Conservation (phyloP, 75 land plant species). For the Ceratopteris richardii region DNA sequence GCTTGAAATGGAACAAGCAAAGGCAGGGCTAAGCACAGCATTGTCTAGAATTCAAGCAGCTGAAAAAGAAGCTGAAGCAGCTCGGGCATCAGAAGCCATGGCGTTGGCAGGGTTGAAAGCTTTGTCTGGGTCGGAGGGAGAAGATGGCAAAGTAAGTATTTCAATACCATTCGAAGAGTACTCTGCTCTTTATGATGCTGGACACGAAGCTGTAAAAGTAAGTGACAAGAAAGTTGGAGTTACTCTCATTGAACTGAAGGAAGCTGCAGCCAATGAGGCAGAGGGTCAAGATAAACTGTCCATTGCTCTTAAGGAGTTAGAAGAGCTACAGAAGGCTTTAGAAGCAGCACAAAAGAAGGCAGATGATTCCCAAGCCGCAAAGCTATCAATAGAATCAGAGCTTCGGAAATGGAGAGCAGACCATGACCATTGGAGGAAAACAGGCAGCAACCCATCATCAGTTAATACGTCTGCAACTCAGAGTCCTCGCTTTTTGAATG, state of each 20-base stretch:
- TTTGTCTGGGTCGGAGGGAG: conserved; percentile 8
- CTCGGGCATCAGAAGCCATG: conserved; percentile 46
- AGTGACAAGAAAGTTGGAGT: conserved; percentile 61
- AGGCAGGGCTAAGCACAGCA: conserved; percentile 27
- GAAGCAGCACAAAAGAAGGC: conserved; percentile 54
- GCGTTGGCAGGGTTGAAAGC: conserved; percentile 48
- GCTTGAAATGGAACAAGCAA: conserved; percentile 41
- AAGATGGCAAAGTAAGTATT: background rate
- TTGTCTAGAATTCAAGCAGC: conserved; percentile 45
- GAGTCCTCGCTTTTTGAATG: too few species aligned
- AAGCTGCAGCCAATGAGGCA: conserved; percentile 44
- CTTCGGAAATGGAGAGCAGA: conserved; percentile 28
- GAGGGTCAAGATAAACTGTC: conserved; percentile 41
- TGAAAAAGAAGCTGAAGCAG: conserved; percentile 53
- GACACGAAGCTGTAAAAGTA: conserved; percentile 33
- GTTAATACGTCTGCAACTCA: too few species aligned
- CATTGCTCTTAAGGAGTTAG: conserved; percentile 26
- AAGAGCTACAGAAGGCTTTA: conserved; percentile 35
- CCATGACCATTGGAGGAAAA: background rate
- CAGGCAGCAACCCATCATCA: too few species aligned
- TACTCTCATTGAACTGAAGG: conserved; percentile 55
- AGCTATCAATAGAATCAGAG: conserved; percentile 56
- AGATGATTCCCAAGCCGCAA: conserved; percentile 87
- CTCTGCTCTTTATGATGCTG: conserved; percentile 30
- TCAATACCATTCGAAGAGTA: conserved; percentile 55